phyloP scores from a whole-genome alignment of 2,329 filamentous ascomycete species.

The Claviceps purpurea region DNA sequence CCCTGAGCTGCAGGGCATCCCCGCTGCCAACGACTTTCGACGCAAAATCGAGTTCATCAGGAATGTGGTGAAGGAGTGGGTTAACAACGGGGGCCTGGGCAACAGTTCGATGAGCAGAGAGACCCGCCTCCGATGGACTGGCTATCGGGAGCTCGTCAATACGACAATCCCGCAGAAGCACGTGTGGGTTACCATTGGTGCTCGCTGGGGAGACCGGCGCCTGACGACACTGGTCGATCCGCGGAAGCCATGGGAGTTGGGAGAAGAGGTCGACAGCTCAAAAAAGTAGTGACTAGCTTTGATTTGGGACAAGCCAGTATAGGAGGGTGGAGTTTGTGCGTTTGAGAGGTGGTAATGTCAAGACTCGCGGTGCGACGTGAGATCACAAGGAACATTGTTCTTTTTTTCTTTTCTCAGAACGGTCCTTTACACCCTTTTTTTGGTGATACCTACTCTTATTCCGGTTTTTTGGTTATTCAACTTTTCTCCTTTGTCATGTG shows the following conservation, averaged over 20 bases:
- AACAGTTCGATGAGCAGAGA: slow-evolving; percentile 46
- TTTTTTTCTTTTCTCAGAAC: not conserved
- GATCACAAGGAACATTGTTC: not conserved
- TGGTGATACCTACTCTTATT: slow-evolving; percentile 5
- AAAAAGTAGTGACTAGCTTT: slow-evolving; percentile 12
- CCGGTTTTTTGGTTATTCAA: slow-evolving; percentile 4
- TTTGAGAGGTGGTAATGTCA: not conserved
- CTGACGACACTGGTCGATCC: slow-evolving; percentile 43
- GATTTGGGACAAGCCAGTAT: not conserved
- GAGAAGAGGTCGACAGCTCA: slow-evolving; percentile 29
- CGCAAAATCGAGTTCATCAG: slow-evolving; percentile 63
- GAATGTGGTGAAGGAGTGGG: slow-evolving; percentile 58
- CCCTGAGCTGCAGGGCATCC: slow-evolving; percentile 47
- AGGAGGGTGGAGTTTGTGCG: not conserved
- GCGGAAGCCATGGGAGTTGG: slow-evolving; percentile 37
- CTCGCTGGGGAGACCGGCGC: slow-evolving; percentile 43
- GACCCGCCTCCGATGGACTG: slow-evolving; percentile 43
- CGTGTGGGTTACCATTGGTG: slow-evolving; percentile 57
- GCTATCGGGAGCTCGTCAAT: slow-evolving; percentile 40
- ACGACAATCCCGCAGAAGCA: slow-evolving; percentile 44
- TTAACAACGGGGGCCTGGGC: slow-evolving; percentile 54
- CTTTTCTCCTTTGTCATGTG: not conserved
- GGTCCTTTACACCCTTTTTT: not conserved
- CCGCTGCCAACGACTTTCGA: slow-evolving; percentile 59
- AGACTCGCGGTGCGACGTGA: not conserved